A percentile compares a stretch with the other conserved stretches of the same genome.
Conservation (phyloP, 1,139 yeast species). For the Hyphopichia wangnamkhiaoensis region DNA sequence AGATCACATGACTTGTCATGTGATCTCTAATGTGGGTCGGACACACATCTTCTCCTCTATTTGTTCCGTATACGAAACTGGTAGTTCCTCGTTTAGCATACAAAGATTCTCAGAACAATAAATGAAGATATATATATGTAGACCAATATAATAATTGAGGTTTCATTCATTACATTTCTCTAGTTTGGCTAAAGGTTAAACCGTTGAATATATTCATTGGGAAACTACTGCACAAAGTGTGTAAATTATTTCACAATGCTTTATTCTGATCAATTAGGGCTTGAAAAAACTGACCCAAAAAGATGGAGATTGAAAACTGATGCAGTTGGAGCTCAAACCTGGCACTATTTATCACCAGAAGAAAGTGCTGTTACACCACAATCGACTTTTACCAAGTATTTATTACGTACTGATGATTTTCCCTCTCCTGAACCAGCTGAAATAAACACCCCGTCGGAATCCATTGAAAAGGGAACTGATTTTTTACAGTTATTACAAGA, state of each 20-base stretch:
- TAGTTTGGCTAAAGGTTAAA: too few relatives aligned
- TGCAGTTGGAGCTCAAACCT: slow-evolving; percentile 73
- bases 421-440: slow-evolving; percentile 39
- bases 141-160: too few relatives aligned
- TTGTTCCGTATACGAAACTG: too few relatives aligned
- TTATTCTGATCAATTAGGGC: slow-evolving; percentile 64
- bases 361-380: slow-evolving; percentile 47
- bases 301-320: slow-evolving; percentile 78
- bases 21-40: too few relatives aligned
- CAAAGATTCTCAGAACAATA: too few relatives aligned
- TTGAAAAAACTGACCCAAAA: slow-evolving; percentile 65
- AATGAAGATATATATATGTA: too few relatives aligned
- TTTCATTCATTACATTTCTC: too few relatives aligned
- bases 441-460: slow-evolving; percentile 51
- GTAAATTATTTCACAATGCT: slow-evolving; percentile 20
- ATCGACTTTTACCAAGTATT: slow-evolving; percentile 58
- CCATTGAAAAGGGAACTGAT: slow-evolving; percentile 74
- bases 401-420: slow-evolving; percentile 48
- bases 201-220: too few relatives aligned
- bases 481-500: slow-evolving; percentile 74
- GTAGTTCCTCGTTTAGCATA: too few relatives aligned
- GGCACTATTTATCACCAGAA: slow-evolving; percentile 65
- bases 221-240: too few relatives aligned
- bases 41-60: too few relatives aligned
- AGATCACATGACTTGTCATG: too few relatives aligned